Evolutionary conservation across 768 basidiomycete species (phyloP).

Genomic region (Megacollybia marginata): DNA sequence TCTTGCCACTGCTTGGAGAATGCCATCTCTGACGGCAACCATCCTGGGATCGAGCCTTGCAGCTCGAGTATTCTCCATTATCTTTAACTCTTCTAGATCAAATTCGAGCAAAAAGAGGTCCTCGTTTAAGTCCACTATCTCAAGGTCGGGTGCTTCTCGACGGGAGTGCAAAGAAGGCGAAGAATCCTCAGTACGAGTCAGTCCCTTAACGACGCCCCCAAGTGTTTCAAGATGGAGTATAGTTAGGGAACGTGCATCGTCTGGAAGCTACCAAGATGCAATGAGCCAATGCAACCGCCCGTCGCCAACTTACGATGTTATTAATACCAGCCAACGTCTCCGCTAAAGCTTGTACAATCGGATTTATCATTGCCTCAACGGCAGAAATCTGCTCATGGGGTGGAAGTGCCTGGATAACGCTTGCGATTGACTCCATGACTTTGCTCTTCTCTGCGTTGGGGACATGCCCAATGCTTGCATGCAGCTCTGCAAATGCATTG

Average conservation of each 20-base stretch:
- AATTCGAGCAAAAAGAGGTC: constrained; percentile 20
- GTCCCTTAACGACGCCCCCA: constrained; percentile 79
- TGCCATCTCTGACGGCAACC: constrained; percentile 54
- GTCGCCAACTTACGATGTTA: constrained; percentile 9
- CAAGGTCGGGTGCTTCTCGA: background rate
- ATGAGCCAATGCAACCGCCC: background rate
- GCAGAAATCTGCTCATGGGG: constrained; percentile 73
- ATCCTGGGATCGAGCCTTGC: constrained; percentile 62
- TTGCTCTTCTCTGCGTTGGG: constrained; percentile 85
- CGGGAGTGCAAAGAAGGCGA: constrained; percentile 21
- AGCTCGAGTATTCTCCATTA: constrained; percentile 45
- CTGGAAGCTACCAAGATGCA: constrained; percentile 43
- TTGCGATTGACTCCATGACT: constrained; percentile 87
- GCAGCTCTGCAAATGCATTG: constrained; percentile 74
- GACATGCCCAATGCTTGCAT: constrained; percentile 66
- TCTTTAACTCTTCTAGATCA: constrained; percentile 42
- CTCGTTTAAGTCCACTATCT: background rate
- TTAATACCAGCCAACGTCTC: constrained; percentile 49
- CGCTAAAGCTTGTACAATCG: constrained; percentile 65
- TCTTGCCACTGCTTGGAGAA: constrained; percentile 52
- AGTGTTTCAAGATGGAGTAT: constrained; percentile 75
- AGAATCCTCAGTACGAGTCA: constrained; percentile 65
- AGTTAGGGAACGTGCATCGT: constrained; percentile 59
- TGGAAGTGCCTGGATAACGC: constrained; percentile 86
- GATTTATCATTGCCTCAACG: constrained; percentile 71